A percentile compares a stretch with the other conserved stretches of the same genome.
phyloP scores from a whole-genome alignment of 2,329 filamentous ascomycete species.

The Cladophialophora immunda region DNA sequence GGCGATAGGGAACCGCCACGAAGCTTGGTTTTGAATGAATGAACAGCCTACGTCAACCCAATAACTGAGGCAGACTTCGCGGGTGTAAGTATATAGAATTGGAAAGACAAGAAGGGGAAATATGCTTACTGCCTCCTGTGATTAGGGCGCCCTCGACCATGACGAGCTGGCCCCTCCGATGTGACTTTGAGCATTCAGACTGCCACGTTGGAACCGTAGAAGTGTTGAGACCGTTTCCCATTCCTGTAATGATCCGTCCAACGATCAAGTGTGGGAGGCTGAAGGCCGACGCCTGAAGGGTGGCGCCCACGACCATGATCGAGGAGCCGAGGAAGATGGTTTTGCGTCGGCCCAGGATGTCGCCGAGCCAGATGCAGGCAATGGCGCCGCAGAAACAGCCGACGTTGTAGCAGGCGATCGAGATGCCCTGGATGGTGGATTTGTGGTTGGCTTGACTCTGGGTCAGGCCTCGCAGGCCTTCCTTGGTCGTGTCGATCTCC shows the following conservation, averaged over 20 bases:
- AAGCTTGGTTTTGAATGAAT: constrained; percentile 1
- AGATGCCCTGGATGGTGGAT: constrained; percentile 31
- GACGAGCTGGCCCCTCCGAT: constrained; percentile 54
- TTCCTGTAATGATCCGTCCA: constrained; percentile 27
- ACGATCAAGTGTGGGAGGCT: constrained; percentile 37
- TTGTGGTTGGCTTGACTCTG: constrained; percentile 45
- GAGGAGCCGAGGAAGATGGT: constrained; percentile 66
- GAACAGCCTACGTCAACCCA: constrained; percentile 23
- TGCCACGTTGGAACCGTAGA: constrained; percentile 49
- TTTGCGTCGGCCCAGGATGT: constrained; percentile 49
- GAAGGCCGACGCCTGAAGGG: constrained; percentile 46
- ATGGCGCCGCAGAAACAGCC: constrained; percentile 61
- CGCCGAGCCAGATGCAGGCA: constrained; percentile 57
- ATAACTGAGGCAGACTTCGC: constrained; percentile 17
- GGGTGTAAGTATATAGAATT: constrained; percentile 2
- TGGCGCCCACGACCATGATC: constrained; percentile 56
- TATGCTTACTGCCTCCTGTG: constrained; percentile 33
- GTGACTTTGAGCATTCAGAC: constrained; percentile 41
- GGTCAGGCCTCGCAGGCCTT: constrained; percentile 30
- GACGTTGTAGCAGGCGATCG: constrained; percentile 54
- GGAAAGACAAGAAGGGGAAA: too few species aligned
- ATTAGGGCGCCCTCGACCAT: constrained; percentile 56
- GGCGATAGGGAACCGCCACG: constrained; percentile 35
- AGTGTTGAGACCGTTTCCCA: constrained; percentile 21
- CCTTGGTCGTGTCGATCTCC: constrained; percentile 53